Base-by-base conservation (phyloP, 164 flowering plant species). In the Stephania cephalantha region DNA sequence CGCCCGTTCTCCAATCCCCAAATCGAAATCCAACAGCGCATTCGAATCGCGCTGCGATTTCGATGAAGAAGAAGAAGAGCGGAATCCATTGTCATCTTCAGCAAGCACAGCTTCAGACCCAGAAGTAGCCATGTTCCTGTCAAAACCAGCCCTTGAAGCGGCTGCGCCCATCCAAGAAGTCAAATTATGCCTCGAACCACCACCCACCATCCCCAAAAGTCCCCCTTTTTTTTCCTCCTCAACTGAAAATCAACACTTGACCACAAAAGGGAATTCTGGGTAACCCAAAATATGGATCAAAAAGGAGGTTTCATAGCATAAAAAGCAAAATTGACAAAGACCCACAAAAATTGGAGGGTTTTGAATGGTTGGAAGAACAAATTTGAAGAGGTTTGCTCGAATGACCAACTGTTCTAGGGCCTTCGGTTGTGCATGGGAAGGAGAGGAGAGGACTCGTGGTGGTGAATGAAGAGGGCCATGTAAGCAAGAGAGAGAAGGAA, bases 1-100 rank as follows among this genome's bases (percentile, higher is more conserved):
- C 25, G 95, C 85, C 71, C 98, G 83, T 74, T 92, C 94, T 6
- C 77, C 84, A 35, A 92, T 82, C 2, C 95, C 84, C 83, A 95
- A 87, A 66, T 86, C 55, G 18, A 76, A 75, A 77, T 90, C 89
- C 18, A 86, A 67, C 1, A 75, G 10, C 9, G 76, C 31, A 20
- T 58, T 63, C 5, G 75, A 66, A 69, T 30, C 30, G 52, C 13
- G 48, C 9, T 35, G 58, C n/a, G 73, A 10, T 55, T 77, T 53
- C 2, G 58, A 52, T 1, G 75, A 70, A n/a, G 73, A 48, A 66
- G 72, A 25, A 70, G 71, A 15, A 67, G 74, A 55, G 65, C 67
- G n/a, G 17, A 64, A 12, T 12, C 31, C 46, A 29, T 70, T 71
- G 11, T 70, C 69, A 15, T 74, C 76, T 9, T 69, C 71, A 20